phyloP scores from a whole-genome alignment of 352 stramenopile genomes.

The Phytophthora gonapodyides region DNA sequence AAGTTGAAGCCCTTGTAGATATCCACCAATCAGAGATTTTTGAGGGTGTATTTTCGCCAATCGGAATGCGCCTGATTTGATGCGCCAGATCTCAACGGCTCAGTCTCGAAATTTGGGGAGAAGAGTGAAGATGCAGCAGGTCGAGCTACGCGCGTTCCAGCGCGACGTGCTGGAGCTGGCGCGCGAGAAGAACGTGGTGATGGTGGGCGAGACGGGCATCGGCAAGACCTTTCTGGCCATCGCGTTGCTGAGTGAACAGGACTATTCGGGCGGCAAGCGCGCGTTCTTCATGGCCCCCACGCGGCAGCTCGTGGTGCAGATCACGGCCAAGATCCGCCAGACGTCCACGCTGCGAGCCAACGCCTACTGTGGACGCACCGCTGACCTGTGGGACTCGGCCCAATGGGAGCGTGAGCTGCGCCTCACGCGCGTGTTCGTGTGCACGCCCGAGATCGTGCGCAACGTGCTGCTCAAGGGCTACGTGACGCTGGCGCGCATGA shows the following conservation, averaged over 20 bases:
- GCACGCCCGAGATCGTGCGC: conserved; percentile 86
- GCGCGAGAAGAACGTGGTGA: conserved; percentile 78
- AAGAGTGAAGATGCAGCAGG: conserved; percentile 27
- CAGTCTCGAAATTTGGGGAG: conserved; percentile 9
- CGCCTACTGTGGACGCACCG: conserved; percentile 53
- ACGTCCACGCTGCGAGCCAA: conserved; percentile 62
- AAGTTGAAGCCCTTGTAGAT: conserved; percentile 15
- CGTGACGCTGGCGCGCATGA: conserved; percentile 74
- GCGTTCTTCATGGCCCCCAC: conserved; percentile 85
- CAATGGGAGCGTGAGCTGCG: conserved; percentile 67
- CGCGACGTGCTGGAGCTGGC: conserved; percentile 67
- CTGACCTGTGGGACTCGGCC: conserved; percentile 64
- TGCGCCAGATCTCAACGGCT: conserved; percentile 2
- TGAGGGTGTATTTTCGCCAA: conserved; percentile 21
- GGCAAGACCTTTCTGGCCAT: conserved; percentile 88
- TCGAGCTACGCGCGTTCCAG: conserved; percentile 75
- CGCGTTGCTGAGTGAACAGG: conserved; percentile 70
- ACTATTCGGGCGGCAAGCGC: conserved; percentile 66
- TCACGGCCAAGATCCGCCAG: conserved; percentile 72
- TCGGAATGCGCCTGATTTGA: conserved; percentile 11
- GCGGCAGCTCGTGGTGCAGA: conserved; percentile 81
- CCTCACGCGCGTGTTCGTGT: conserved; percentile 78
- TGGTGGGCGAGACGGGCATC: conserved; percentile 84
- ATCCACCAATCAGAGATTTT: background rate
- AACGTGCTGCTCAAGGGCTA: conserved; percentile 87